Evolutionary conservation across 345 rosid species (phyloP), one percentile per base, ranked within the genome.

Genomic region (Salix viminalis): DNA sequence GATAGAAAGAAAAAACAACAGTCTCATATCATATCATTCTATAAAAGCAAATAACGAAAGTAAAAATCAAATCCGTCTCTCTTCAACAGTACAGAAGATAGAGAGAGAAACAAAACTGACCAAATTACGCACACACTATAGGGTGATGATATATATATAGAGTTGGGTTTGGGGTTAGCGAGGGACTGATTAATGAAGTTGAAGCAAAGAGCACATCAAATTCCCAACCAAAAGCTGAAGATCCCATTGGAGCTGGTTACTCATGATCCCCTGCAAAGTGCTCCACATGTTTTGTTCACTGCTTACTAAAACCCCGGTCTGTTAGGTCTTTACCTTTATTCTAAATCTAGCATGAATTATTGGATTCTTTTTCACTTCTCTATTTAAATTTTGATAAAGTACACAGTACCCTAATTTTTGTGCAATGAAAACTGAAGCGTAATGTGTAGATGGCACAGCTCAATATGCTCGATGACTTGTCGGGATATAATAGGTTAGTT

Each of bases 291-390:
- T 75, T 82, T 66, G 69, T 80, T 78, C 80, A 76, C 82, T 61
- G 71, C 71, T 83, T 78, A 23, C 85, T n/a, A 34, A 80, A 78
- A 72, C 75, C 72, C 69, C 54, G 76, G 73, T 64, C 75, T 42
- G 46, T 13, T 13, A 42, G 46, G 14, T 42, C 2, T 11, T 42
- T 10, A 42, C 46, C 46, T 42, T 11, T 2, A 42, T 42, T 4
- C 46, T 42, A 42, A 11, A 11, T 42, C 46, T 10, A 41, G 46
- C 46, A 42, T 42, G 14, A 42, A 42, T 42, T 42, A 42, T 42
- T 42, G 46, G 46, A 42, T 11, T 10, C 14, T 3, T 42, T 36
- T 42, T 42, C 46, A 42, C 46, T 42, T 42, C 46, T 42, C 46
- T 42, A 2, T 42, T 42, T 42, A 11, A 42, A 12, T 42, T 42